Percentiles rank a stretch among this genome's conserved stretches.
phyloP scores from a whole-genome alignment of 768 basidiomycete species.

The Mycena chlorophos region DNA sequence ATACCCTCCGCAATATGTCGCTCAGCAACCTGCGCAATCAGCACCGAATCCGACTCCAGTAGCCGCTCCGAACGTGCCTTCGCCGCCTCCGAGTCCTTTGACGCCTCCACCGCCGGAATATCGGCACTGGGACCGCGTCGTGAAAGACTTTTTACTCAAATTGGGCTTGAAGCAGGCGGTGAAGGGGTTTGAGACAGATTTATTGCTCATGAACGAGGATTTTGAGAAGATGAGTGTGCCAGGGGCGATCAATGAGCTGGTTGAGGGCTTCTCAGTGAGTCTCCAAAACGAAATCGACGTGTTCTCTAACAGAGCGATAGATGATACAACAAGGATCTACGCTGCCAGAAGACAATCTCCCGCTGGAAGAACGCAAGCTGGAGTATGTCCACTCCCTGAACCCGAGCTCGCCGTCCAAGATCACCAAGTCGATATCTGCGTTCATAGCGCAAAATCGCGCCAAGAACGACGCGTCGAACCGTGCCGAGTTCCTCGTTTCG shows the following conservation, averaged over 20 bases:
- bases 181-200: slow-evolving; percentile 67
- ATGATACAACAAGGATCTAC: slow-evolving; percentile 27
- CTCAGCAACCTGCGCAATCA: slow-evolving; percentile 1
- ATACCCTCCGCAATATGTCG: neutral
- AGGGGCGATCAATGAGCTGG: slow-evolving; percentile 52
- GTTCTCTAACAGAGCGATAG: slow-evolving; percentile 17
- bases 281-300: slow-evolving; percentile 1
- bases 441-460: slow-evolving; percentile 72
- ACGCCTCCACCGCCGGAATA: slow-evolving; percentile 36
- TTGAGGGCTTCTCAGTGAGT: slow-evolving; percentile 53
- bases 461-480: slow-evolving; percentile 75
- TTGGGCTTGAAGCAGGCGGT: slow-evolving; percentile 59
- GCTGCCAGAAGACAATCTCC: slow-evolving; percentile 24
- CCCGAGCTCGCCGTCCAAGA: slow-evolving; percentile 49
- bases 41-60: slow-evolving; percentile 3
- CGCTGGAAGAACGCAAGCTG: slow-evolving; percentile 69
- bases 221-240: slow-evolving; percentile 65
- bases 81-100: slow-evolving; percentile 15
- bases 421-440: slow-evolving; percentile 68
- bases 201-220: slow-evolving; percentile 65
- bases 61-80: slow-evolving; percentile 8
- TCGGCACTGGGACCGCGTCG: slow-evolving; percentile 61
- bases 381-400: slow-evolving; percentile 56
- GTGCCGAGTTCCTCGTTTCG: slow-evolving; percentile 68
- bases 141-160: slow-evolving; percentile 54